Percentiles rank a stretch among this genome's conserved stretches.
Evolutionary conservation across 495 filamentous ascomycete species (phyloP).

Genomic region (Extremus antarcticus): DNA sequence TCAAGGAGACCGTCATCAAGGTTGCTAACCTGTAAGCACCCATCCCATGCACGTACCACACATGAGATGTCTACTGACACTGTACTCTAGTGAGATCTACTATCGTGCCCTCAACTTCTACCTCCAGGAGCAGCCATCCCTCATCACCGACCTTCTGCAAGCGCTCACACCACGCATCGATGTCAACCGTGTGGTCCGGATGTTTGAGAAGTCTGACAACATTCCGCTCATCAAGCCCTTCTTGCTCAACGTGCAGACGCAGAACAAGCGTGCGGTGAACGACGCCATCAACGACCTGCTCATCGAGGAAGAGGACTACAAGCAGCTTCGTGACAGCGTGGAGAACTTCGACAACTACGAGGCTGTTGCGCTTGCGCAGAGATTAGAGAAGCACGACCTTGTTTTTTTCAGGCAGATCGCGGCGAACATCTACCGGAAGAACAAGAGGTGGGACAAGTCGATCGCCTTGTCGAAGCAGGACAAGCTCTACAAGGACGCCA

Average conservation of each 20-base stretch:
- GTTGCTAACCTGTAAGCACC: conserved; percentile 97
- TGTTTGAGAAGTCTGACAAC: conserved; percentile 98
- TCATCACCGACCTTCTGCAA: conserved; percentile 91
- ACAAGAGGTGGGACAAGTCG: conserved; percentile 99
- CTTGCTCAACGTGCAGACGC: conserved; percentile 87
- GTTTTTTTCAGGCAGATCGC: conserved; percentile 99
- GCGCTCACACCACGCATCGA: conserved; percentile 86
- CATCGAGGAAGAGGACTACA: conserved; percentile 98
- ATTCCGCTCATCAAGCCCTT: conserved; percentile 98
- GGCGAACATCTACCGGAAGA: conserved; percentile 97
- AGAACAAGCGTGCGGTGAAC: conserved; percentile 98
- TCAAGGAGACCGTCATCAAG: conserved; percentile 98
- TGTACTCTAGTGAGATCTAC: too few species aligned
- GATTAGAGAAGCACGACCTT: conserved; percentile 89
- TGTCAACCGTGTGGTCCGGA: conserved; percentile 93
- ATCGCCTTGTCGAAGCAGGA: conserved; percentile 97
- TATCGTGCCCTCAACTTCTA: conserved; percentile 98
- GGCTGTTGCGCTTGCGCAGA: conserved; percentile 83
- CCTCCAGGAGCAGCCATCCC: conserved; percentile 86
- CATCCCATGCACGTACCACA: too few species aligned
- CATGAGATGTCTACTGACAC: too few species aligned
- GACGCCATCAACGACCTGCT: conserved; percentile 96
- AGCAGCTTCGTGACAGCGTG: conserved; percentile 93
- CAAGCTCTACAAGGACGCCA: conserved; percentile 98
- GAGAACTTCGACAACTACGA: conserved; percentile 99